These are phyloP conservation scores for Geosmithia morbida DNA, from an alignment of 2,329 filamentous ascomycete genomes.

Conservation along the genomic window DNA sequence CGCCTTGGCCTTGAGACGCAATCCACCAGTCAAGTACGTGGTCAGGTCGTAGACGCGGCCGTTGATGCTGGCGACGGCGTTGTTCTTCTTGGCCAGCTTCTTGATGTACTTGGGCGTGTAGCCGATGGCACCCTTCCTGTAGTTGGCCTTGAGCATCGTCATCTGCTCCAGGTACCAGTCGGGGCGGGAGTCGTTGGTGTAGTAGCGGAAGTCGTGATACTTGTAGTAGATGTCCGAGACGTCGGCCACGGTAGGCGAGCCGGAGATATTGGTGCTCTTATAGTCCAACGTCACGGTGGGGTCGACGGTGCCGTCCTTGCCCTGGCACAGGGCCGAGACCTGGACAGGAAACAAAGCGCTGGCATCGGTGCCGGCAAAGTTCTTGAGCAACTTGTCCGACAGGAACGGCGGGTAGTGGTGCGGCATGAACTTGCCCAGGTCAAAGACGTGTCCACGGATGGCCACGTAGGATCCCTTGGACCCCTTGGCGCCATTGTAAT, in stretches of 20 bases:
- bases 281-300: conserved; percentile 75
- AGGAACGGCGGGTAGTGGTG: conserved; percentile 55
- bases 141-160: conserved; percentile 59
- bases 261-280: conserved; percentile 59
- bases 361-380: conserved; percentile 81
- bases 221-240: conserved; percentile 55
- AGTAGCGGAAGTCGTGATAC: conserved; percentile 89
- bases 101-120: conserved; percentile 67
- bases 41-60: conserved; percentile 80
- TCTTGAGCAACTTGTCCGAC: conserved; percentile 47
- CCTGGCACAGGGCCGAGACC: conserved; percentile 81
- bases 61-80: conserved; percentile 66
- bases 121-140: conserved; percentile 76
- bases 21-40: conserved; percentile 64
- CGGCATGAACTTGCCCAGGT: conserved; percentile 59
- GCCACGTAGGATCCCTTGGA: conserved; percentile 51
- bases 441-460: conserved; percentile 81
- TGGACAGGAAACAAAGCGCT: conserved; percentile 85
- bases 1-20: conserved; percentile 41
- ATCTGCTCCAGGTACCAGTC: conserved; percentile 94
- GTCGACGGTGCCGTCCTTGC: conserved; percentile 49
- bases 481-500: conserved; percentile 57
- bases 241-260: conserved; percentile 49
- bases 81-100: conserved; percentile 49
- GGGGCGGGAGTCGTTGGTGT: conserved; percentile 64